A percentile compares a stretch with the other conserved stretches of the same genome.
phyloP scores from a whole-genome alignment of 495 filamentous ascomycete species.

The Penicillium ochrochloron region DNA sequence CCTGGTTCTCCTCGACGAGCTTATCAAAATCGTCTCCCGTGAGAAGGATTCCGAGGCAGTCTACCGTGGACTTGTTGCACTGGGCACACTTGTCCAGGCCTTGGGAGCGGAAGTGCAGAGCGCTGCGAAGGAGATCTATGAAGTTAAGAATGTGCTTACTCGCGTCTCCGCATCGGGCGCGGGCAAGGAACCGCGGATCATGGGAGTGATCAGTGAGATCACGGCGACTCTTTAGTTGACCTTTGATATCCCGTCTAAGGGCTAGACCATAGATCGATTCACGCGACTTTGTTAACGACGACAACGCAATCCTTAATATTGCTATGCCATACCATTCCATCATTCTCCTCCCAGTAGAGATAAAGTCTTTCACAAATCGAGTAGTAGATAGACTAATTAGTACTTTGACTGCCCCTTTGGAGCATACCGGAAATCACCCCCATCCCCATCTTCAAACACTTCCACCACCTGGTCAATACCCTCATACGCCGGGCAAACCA shows the following conservation, averaged over 20 bases:
- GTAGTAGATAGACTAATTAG: background rate
- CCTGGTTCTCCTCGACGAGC: slow-evolving; percentile 63
- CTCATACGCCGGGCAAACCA: slow-evolving; percentile 81
- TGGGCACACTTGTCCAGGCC: slow-evolving; percentile 68
- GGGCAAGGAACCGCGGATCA: slow-evolving; percentile 56
- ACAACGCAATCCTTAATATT: slow-evolving; percentile 23
- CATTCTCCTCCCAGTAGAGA: background rate
- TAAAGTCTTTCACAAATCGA: background rate
- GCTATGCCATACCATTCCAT: background rate
- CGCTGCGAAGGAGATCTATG: slow-evolving; percentile 56
- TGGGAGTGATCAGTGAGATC: slow-evolving; percentile 54
- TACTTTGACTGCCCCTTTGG: slow-evolving; percentile 1
- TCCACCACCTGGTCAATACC: slow-evolving; percentile 92
- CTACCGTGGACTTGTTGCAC: slow-evolving; percentile 79
- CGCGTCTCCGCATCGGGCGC: slow-evolving; percentile 40
- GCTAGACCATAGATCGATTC: slow-evolving; percentile 24
- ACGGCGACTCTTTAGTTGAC: slow-evolving; percentile 34
- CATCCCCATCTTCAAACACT: slow-evolving; percentile 59
- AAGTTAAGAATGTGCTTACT: slow-evolving; percentile 40
- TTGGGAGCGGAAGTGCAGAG: slow-evolving; percentile 52
- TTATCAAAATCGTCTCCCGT: slow-evolving; percentile 62
- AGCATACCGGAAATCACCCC: slow-evolving; percentile 35
- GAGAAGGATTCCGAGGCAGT: slow-evolving; percentile 81
- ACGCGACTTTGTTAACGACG: slow-evolving; percentile 28
- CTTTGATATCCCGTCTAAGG: slow-evolving; percentile 7